Percentiles rank a stretch among this genome's conserved stretches.
Evolutionary conservation across 768 basidiomycete genomes (phyloP).

Genomic region (Ramaria sp.): DNA sequence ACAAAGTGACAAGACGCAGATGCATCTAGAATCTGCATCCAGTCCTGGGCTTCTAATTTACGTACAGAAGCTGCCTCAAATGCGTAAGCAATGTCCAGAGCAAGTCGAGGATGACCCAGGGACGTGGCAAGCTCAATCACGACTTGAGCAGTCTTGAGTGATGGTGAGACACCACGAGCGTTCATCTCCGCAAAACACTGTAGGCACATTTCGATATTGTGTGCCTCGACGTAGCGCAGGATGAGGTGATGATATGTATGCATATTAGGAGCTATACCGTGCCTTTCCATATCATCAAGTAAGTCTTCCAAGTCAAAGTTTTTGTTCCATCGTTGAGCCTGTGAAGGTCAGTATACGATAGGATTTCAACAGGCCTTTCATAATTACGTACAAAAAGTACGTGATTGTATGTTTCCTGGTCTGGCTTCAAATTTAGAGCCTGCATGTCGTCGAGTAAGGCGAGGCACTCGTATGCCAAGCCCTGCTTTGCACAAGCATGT

Average conservation of each 20-base stretch:
- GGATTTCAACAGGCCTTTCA: too few species aligned
- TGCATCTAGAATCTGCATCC: constrained; percentile 56
- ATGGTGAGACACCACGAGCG: constrained; percentile 35
- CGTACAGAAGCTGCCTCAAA: constrained; percentile 49
- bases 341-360: constrained; percentile 15
- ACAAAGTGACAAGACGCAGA: constrained; percentile 63
- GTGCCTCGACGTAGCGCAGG: constrained; percentile 28
- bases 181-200: constrained; percentile 52
- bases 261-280: constrained; percentile 37
- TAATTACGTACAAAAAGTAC: constrained; percentile 51
- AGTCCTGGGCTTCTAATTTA: constrained; percentile 40
- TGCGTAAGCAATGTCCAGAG: constrained; percentile 54
- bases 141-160: constrained; percentile 35
- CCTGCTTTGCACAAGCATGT: constrained; percentile 32
- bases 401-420: constrained; percentile 41
- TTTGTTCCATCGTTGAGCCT: constrained; percentile 20
- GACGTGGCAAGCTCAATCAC: constrained; percentile 45
- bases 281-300: constrained; percentile 43
- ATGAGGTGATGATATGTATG: constrained; percentile 46
- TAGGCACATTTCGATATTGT: constrained; percentile 57
- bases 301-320: constrained; percentile 24
- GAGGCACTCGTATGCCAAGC: constrained; percentile 40
- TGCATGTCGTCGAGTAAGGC: constrained; percentile 65
- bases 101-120: constrained; percentile 48
- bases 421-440: constrained; percentile 35